Evolutionary conservation across 495 filamentous ascomycete species (phyloP).

Genomic region (Poronia punctata): DNA sequence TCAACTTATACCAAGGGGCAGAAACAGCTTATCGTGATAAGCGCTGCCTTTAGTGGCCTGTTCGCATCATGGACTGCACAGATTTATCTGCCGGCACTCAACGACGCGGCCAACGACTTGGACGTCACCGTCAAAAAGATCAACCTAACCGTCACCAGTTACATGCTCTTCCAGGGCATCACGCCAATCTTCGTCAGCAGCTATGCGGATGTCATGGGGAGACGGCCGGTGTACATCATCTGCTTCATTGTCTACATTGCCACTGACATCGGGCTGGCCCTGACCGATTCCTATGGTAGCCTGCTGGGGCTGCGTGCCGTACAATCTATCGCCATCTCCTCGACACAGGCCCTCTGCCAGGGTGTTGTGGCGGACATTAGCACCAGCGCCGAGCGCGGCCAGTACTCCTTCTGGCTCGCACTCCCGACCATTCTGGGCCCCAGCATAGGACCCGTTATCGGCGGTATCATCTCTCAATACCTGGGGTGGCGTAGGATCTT

Average conservation of each 20-base stretch:
- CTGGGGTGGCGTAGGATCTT: constrained; percentile 64
- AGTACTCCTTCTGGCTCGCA: constrained; percentile 34
- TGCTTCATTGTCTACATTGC: constrained; percentile 49
- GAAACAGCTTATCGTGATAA: constrained; percentile 55
- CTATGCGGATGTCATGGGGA: constrained; percentile 47
- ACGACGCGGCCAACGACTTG: constrained; percentile 44
- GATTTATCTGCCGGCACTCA: constrained; percentile 68
- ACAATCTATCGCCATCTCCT: constrained; percentile 49
- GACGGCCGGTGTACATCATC: constrained; percentile 49
- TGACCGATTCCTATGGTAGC: constrained; percentile 41
- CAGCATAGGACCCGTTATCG: constrained; percentile 53
- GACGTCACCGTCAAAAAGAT: constrained; percentile 44
- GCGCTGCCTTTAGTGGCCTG: constrained; percentile 52
- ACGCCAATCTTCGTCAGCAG: constrained; percentile 51
- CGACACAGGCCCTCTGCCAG: constrained; percentile 45
- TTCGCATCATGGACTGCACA: constrained; percentile 61
- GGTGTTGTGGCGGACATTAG: constrained; percentile 50
- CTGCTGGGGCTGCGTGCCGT: constrained; percentile 48
- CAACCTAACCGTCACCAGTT: constrained; percentile 57
- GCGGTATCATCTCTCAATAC: constrained; percentile 52
- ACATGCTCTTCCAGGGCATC: constrained; percentile 53
- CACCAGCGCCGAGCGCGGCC: constrained; percentile 46
- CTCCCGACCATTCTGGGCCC: constrained; percentile 39
- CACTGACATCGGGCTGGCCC: constrained; percentile 49
- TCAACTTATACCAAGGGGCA: constrained; percentile 48